Base-by-base conservation (phyloP, 192 early-diverging fungal species). In the Backusella liffmaniae region DNA sequence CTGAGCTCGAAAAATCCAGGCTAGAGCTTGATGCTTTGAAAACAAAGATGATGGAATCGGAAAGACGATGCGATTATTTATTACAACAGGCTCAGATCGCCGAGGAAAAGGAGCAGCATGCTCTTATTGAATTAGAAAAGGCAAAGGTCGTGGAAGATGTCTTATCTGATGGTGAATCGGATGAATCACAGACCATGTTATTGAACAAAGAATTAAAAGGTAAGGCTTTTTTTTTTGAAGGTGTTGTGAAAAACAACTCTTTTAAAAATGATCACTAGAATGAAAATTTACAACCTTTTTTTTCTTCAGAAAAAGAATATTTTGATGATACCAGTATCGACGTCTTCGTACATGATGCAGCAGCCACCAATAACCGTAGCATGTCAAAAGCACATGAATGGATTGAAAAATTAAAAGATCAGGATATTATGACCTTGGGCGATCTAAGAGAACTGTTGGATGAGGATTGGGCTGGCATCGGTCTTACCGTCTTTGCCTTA, bases 371-470 rank as follows among this genome's bases (percentile, higher is more conserved):
- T 23, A 91, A 93, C 41, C 85, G 92, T 10, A 84, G 85, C 5
- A 59, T 79, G 15, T 87, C 91, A 49, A 93, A 93, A 68, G 92
- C 89, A 13, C 84, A 84, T 8, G 91, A 93, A 70, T 93, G 92
- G 92, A 71, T 88, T 4, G 72, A 78, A 3, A 89, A 87, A 76
- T 82, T 93, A 41, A 88, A 93, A 49, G 78, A 80, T 29, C 91
- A 93, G 77, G 92, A 93, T 75, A 86, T 93, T 53, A 88, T 92
- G 91, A 92, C 91, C 0, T 88, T 93, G 36, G 92, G 91, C 0
- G 91, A 93, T 74, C 70, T 93, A 74, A 84, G 86, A 56, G 89
- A 89, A 66, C 70, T 93, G 29, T 85, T 86, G 69, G 91, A 93
- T 26, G 88, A 90, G 68, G 92, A 93, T 73, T 93, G 92, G 92